phyloP scores from a whole-genome alignment of 148 eudicot species.

The Persicaria maculosa region DNA sequence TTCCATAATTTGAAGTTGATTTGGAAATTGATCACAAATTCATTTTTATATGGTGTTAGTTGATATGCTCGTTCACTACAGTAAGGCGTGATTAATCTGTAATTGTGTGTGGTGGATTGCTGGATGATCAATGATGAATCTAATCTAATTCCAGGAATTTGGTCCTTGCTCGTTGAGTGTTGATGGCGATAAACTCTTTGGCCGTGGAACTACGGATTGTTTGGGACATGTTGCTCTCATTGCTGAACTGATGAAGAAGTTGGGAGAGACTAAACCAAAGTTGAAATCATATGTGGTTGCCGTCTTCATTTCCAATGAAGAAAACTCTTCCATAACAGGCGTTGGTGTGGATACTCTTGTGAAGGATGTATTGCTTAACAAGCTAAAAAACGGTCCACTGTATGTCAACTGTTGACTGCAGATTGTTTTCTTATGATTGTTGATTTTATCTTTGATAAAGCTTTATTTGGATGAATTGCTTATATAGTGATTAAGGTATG shows the following conservation, averaged over 20 bases:
- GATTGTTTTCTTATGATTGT: no score
- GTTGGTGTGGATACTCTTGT: constrained; percentile 94
- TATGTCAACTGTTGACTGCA: no score
- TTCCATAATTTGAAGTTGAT: not conserved
- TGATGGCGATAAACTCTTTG: constrained; percentile 86
- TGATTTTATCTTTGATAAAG: no score
- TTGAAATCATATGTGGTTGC: constrained; percentile 89
- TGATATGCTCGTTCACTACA: not conserved
- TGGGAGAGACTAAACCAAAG: constrained; percentile 75
- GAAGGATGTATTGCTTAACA: constrained; percentile 74
- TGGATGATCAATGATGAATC: not conserved
- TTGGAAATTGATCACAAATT: not conserved
- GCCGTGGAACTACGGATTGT: constrained; percentile 98
- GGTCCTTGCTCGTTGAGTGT: constrained; percentile 88
- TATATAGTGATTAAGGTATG: no score
- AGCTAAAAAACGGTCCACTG: no score
- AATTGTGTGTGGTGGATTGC: not conserved
- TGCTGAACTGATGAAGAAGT: constrained; percentile 77
- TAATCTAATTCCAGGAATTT: constrained; percentile 50
- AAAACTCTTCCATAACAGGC: constrained; percentile 82
- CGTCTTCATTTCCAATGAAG: constrained; percentile 94
- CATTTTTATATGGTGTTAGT: not conserved
- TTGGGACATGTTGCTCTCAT: constrained; percentile 95
- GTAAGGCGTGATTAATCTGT: not conserved
- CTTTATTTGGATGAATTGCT: no score